These are phyloP conservation scores for Chrysochromulina tobinii DNA, from an alignment of 78 protist species.

Conservation along the genomic window DNA sequence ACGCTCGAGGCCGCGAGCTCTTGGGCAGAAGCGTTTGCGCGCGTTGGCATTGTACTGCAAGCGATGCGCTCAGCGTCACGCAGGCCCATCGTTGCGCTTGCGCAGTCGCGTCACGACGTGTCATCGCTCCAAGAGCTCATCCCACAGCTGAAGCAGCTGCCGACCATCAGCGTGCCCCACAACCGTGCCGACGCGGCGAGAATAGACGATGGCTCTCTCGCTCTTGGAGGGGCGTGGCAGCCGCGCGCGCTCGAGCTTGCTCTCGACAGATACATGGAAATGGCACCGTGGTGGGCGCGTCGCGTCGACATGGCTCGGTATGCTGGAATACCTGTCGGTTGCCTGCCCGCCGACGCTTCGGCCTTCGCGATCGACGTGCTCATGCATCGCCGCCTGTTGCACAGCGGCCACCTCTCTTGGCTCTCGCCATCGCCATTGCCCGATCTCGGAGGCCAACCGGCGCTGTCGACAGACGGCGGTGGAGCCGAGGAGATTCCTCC, in stretches of 20 bases:
- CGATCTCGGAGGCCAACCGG: background rate
- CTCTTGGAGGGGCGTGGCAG: background rate
- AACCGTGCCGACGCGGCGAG: background rate
- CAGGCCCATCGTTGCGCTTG: too few relatives aligned
- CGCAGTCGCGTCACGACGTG: too few relatives aligned
- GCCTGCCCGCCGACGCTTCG: too few relatives aligned
- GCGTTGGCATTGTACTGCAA: too few relatives aligned
- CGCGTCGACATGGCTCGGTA: too few relatives aligned
- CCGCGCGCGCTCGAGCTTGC: background rate
- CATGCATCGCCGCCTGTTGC: background rate
- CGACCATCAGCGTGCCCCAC: background rate
- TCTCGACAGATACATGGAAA: background rate
- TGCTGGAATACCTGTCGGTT: too few relatives aligned
- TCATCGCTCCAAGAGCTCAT: background rate
- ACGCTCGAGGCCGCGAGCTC: too few relatives aligned
- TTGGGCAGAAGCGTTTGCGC: too few relatives aligned
- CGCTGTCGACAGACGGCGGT: background rate
- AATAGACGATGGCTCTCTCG: background rate
- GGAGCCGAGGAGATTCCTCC: constrained; percentile 13
- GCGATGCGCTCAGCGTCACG: too few relatives aligned
- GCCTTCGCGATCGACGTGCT: background rate
- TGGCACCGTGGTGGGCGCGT: background rate
- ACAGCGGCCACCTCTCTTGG: background rate
- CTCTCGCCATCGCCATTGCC: background rate
- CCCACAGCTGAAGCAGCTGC: background rate